phyloP scores from a whole-genome alignment of 768 basidiomycete genomes.

The Dioszegia hungarica region DNA sequence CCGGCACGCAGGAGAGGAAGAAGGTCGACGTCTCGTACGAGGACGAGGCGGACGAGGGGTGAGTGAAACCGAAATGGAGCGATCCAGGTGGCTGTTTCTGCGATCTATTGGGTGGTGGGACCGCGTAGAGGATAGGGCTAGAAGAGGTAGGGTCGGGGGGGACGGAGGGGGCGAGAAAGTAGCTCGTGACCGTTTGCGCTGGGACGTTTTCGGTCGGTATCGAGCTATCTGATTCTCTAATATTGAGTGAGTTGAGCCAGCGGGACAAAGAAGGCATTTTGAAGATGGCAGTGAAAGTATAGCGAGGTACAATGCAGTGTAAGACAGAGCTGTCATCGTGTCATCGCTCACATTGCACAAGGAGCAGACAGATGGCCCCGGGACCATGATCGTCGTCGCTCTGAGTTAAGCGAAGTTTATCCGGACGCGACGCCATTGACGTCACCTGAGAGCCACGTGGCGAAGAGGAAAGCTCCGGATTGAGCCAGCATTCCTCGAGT shows the following conservation, averaged over 20 bases:
- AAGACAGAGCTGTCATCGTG: too few relatives aligned
- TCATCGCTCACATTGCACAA: too few relatives aligned
- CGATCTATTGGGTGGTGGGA: background rate
- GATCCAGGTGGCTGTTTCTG: background rate
- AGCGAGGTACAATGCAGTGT: too few relatives aligned
- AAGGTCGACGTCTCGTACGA: constrained; percentile 17
- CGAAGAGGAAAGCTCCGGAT: too few relatives aligned
- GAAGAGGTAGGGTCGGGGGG: background rate
- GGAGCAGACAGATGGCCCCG: too few relatives aligned
- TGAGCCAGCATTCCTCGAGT: too few relatives aligned
- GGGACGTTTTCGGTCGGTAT: background rate
- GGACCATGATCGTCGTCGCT: too few relatives aligned
- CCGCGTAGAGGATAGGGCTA: background rate
- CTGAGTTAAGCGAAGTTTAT: too few relatives aligned
- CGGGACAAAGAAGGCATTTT: background rate
- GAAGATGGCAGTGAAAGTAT: too few relatives aligned
- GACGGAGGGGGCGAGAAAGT: constrained; percentile 12
- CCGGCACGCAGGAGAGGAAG: constrained; percentile 34
- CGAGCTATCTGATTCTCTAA: background rate
- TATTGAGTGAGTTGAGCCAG: background rate
- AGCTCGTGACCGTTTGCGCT: background rate
- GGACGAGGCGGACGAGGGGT: constrained; percentile 13
- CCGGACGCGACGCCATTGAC: too few relatives aligned
- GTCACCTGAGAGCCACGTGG: too few relatives aligned
- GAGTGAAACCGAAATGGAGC: constrained; percentile 19